Conservation (phyloP, 108 stramenopile species). For the Heterococcus sp. region DNA sequence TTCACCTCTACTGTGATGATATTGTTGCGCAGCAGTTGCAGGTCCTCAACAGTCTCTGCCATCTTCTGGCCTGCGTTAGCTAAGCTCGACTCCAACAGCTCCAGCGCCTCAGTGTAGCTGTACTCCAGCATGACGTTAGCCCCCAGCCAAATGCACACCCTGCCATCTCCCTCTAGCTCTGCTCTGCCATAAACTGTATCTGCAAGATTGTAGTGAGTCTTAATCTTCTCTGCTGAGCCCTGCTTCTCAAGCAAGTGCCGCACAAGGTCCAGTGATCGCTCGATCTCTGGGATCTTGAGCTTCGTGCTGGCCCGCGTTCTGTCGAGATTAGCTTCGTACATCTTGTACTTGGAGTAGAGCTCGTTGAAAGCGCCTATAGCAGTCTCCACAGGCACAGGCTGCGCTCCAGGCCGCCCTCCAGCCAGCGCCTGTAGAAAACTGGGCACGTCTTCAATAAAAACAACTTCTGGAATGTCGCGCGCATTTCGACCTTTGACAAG, state of each 20-base stretch:
- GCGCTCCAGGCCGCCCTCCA: no score
- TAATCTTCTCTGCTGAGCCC: slow-evolving; percentile 59
- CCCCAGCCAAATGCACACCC: slow-evolving; percentile 95
- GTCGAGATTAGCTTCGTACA: slow-evolving; percentile 52
- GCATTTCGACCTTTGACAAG: slow-evolving; percentile 49
- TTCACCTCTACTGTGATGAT: no score
- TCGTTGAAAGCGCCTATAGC: slow-evolving; percentile 59
- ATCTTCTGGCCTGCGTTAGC: slow-evolving; percentile 51
- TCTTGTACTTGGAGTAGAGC: slow-evolving; percentile 52
- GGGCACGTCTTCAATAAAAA: no score
- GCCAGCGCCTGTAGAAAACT: no score
- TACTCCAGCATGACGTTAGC: slow-evolving; percentile 99
- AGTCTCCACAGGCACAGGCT: no score
- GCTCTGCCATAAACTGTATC: slow-evolving; percentile 94
- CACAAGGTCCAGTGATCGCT: slow-evolving; percentile 54
- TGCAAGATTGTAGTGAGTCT: slow-evolving; percentile 81
- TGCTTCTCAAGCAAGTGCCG: slow-evolving; percentile 46
- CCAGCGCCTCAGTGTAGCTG: slow-evolving; percentile 89
- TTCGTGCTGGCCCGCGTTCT: slow-evolving; percentile 45
- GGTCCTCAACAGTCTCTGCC: no score
- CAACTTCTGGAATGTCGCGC: slow-evolving; percentile 52
- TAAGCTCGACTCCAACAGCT: slow-evolving; percentile 45
- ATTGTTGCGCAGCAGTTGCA: no score
- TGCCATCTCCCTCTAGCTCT: slow-evolving; percentile 69
- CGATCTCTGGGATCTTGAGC: slow-evolving; percentile 56